phyloP scores from a whole-genome alignment of 2,329 filamentous ascomycete genomes.

The Pseudogymnoascus sp. region DNA sequence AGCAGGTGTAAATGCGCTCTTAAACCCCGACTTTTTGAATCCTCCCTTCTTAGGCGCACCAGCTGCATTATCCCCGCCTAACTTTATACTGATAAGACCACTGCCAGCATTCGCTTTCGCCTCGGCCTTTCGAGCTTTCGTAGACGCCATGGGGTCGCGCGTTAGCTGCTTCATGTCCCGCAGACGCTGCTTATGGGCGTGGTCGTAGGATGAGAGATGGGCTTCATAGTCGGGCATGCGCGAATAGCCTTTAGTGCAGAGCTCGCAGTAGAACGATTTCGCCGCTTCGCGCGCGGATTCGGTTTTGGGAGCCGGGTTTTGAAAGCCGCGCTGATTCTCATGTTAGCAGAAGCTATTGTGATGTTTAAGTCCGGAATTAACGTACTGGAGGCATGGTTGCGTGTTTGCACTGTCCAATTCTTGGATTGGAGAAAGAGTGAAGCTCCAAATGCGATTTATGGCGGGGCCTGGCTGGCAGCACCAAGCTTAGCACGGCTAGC shows the following conservation, averaged over 20 bases:
- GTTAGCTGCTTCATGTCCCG: constrained; percentile 84
- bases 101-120: constrained; percentile 54
- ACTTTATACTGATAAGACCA: constrained; percentile 59
- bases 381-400: neutral
- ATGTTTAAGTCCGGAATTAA: neutral
- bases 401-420: neutral
- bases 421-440: neutral
- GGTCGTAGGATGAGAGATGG: constrained; percentile 89
- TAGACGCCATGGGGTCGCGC: constrained; percentile 57
- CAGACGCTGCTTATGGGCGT: constrained; percentile 84
- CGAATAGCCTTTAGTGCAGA: constrained; percentile 90
- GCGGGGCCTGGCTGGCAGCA: neutral
- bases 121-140: constrained; percentile 59
- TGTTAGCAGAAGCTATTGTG: neutral
- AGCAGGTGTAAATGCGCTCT: constrained; percentile 59
- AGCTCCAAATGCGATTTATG: neutral
- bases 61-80: constrained; percentile 33
- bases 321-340: constrained; percentile 30
- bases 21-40: constrained; percentile 79
- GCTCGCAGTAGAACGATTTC: constrained; percentile 72
- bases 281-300: constrained; percentile 65
- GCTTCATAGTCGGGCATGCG: constrained; percentile 95
- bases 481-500: neutral
- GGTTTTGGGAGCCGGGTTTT: constrained; percentile 41
- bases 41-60: constrained; percentile 58